Evolutionary conservation across 1,284 basidiomycete species (phyloP), one percentile per base, ranked within the genome.

Genomic region (Ceratobasidium sp.): DNA sequence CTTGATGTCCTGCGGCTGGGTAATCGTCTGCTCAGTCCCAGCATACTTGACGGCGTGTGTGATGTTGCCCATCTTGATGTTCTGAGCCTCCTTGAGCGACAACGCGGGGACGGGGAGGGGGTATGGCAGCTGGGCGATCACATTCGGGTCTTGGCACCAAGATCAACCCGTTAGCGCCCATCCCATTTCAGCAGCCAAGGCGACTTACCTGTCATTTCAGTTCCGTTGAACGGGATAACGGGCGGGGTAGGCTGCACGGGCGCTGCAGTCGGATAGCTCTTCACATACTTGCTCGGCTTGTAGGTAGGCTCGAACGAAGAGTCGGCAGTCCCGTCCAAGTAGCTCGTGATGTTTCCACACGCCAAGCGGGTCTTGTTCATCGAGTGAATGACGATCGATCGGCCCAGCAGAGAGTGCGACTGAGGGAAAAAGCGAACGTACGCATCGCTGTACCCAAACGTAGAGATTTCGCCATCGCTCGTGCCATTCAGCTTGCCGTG

Each of bases 291-390:
- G 50, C 73, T 75, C 22, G 65, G 73, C 31, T 71, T 71, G 60
- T 65, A 17, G 0, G 76, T 76, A n/a, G 77, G 77, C 41, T 75
- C 60, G 62, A 65, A 71, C 7, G 41, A 50, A 1, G 15, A 11
- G 41, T 75, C 64, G 3, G 77, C 77, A 15, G 80, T 81, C 6
- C 78, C 79, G 71, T 81, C 80, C 33, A 79, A 51, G 14, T 62
- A 56, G 2, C 78, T 78, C 29, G 77, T 80, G 62, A 81, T 80
- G 75, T 81, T 79, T 31, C 78, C 80, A 63, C 80, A 80, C 7
- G 79, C 79, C 36, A 79, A 51, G 1, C 78, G 75, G 11, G 75
- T 79, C 54, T 77, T 76, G 71, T 79, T 78, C 44, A 74, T 48
- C 15, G 76, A 69, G 50, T 79, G 78, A 44, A 81, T 77, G 11